These are phyloP conservation scores for Torulaspora franciscae DNA, from an alignment of 805 yeast genomes.

Conservation along the genomic window DNA sequence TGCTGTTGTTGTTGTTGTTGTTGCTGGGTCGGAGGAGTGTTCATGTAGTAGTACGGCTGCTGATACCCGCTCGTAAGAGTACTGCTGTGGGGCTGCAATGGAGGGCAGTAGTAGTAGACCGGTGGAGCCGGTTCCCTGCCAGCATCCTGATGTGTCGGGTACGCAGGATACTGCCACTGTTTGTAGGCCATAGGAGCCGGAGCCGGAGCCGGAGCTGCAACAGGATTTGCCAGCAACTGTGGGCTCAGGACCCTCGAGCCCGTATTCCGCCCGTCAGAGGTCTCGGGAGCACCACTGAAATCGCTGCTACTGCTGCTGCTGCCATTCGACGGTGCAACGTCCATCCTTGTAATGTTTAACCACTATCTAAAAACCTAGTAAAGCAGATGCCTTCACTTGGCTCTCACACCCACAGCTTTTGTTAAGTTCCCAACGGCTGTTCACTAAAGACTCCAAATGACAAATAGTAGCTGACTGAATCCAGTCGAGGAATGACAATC, in stretches of 20 bases:
- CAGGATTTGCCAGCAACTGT: conserved; percentile 7
- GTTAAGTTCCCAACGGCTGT: neutral
- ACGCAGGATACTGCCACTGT: conserved; percentile 14
- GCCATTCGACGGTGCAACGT: conserved; percentile 7
- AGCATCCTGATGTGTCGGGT: conserved; percentile 7
- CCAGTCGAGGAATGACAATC: neutral
- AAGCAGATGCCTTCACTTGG: neutral
- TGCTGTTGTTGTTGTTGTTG: too few relatives aligned
- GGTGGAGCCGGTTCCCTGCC: conserved; percentile 6
- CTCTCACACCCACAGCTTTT: neutral
- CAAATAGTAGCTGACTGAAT: neutral
- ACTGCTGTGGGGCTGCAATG: conserved; percentile 1
- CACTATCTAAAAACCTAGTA: neutral
- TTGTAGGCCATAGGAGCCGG: conserved; percentile 1
- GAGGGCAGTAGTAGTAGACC: conserved; percentile 10
- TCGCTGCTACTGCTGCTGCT: conserved; percentile 7
- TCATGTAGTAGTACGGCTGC: conserved; percentile 8
- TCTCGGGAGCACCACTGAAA: conserved; percentile 1
- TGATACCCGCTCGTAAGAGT: conserved; percentile 3
- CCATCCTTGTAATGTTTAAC: conserved; percentile 1
- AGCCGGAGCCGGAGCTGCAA: neutral
- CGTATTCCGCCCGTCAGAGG: neutral
- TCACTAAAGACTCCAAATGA: neutral
- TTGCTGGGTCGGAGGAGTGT: conserved; percentile 7
- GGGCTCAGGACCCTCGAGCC: conserved; percentile 4